Evolutionary conservation across 2,329 filamentous ascomycete species (phyloP), one percentile per base, ranked within the genome.

Genomic region (Phaeoacremonium minimum): DNA sequence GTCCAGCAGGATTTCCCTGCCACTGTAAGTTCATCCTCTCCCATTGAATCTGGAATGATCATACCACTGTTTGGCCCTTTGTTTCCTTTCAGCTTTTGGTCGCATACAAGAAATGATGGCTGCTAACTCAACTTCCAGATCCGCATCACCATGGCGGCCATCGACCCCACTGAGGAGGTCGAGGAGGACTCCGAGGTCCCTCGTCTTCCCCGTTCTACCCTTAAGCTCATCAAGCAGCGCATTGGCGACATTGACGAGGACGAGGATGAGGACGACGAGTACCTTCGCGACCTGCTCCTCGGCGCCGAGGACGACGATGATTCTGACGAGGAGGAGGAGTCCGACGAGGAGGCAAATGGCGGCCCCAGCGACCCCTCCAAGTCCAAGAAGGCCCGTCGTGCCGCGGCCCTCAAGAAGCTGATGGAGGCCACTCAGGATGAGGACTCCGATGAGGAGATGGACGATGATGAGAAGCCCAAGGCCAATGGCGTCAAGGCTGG

Each of bases 141-240:
- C 70, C 88, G 88, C 61, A 88, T 98, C 58, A 97, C 90, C 55
- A 98, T 98, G 93, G 93, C 94, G 55, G 93, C 93, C 48, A 84
- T 98, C 61, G 91, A 98, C 61, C 93, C 93, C 40, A 88, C 80
- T 55, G 86, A 86, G 52, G 73, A 80, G 51, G 75, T 82, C 22
- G 76, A 87, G 61, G 72, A 73, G 40, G 74, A 76, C 35, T 75
- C 73, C 51, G 79, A 82, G 54, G 64, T 77, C 42, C 77, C 77
- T 51, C 63, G 67, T 40, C 64, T 80, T 44, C 77, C 83, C 51
- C 85, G 90, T 51, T 85, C 93, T 36, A 98, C 93, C 35, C 73
- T 98, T 54, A 95, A 93, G 70, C 75, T 98, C 50, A 76, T 97
- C 60, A 91, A 91, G 62, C 75, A 83, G 57, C 78, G 79, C 45